Base-by-base conservation (phyloP, 352 stramenopile genomes). In the Pythium brachiatum region DNA sequence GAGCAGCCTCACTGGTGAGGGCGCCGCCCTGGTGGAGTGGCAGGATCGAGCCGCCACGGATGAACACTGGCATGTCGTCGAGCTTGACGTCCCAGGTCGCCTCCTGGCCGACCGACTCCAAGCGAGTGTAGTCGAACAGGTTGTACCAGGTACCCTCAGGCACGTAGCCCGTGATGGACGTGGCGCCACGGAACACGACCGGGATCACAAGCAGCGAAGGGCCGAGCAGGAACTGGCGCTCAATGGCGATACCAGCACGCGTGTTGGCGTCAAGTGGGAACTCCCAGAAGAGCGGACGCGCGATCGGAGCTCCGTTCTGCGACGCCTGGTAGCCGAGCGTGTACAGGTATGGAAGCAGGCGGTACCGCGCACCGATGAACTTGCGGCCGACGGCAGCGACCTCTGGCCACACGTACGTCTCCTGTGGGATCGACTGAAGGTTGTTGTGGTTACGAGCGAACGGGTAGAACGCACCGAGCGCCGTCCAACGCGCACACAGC, bases 371-470 rank as follows among this genome's bases (percentile, higher is more conserved):
- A 43, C 71, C 67, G 34, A 95, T 75, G 70, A 88, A 87, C 47
- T 83, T 81, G 32, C 73, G 67, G 27, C 82, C 75, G n/a, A 88
- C 66, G 0, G 61, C 58, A 0, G 68, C 58, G 36, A 86, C 78
- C 25, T 78, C 66, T 8, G 69, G 71, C 79, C 83, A 88, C 7
- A 88, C 72, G 54, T 89, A 88, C 11, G 83, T 87, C 53, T 90
- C 81, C 46, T 90, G 83, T 8, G 83, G 44, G 23, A 75, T 68
- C 11, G 71, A 59, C 4, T 79, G 68, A 7, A 76, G 48, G 51
- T 81, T 86, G 74, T 93, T 94, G 74, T 95, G 87, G 74, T 94
- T 92, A 21, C 87, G 78, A 25, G 80, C 67, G 62, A 94, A 94
- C 27, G 81, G 83, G 64, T 90, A 89, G 70, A 93, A 88, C n/a